A percentile compares a stretch with the other conserved stretches of the same genome.
Evolutionary conservation across 192 early-diverging fungal species (phyloP).

Genomic region (Chytriomyces sp.): DNA sequence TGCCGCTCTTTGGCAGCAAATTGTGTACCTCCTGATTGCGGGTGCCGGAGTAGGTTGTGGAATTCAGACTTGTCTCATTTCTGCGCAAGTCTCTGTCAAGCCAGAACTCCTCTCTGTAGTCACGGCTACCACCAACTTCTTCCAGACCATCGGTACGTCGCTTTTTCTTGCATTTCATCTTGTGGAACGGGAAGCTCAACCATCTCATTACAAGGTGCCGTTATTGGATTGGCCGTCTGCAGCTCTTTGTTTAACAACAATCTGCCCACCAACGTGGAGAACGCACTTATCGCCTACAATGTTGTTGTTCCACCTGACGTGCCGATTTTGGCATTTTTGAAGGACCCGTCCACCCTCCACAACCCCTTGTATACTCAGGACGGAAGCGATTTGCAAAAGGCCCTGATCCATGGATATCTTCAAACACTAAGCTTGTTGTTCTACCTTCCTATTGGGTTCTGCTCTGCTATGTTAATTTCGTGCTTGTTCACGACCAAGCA

Average conservation of each 20-base stretch:
- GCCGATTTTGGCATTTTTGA: neutral
- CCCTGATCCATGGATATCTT: conserved; percentile 35
- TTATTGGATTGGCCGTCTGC: conserved; percentile 65
- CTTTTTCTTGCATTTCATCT: no score
- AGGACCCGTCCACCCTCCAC: conserved; percentile 10
- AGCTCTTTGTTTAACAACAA: conserved; percentile 65
- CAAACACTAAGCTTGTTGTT: conserved; percentile 31
- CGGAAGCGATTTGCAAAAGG: conserved; percentile 9
- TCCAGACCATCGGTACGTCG: conserved; percentile 62
- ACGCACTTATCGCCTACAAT: neutral
- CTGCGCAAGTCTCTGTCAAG: conserved; percentile 66
- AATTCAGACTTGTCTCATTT: conserved; percentile 71
- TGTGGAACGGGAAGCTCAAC: no score
- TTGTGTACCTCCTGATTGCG: conserved; percentile 62
- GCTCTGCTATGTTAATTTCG: conserved; percentile 16
- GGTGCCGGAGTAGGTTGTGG: conserved; percentile 70
- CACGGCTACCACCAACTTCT: conserved; percentile 55
- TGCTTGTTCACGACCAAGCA: conserved; percentile 37
- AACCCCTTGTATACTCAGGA: conserved; percentile 5
- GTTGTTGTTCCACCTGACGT: neutral
- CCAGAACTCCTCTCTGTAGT: conserved; percentile 66
- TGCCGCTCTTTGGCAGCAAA: conserved; percentile 54
- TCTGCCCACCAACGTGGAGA: conserved; percentile 23
- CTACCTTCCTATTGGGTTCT: conserved; percentile 34
- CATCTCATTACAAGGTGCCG: no score